Base-by-base conservation (phyloP, 768 basidiomycete genomes). In the Mycena capillaripes region DNA sequence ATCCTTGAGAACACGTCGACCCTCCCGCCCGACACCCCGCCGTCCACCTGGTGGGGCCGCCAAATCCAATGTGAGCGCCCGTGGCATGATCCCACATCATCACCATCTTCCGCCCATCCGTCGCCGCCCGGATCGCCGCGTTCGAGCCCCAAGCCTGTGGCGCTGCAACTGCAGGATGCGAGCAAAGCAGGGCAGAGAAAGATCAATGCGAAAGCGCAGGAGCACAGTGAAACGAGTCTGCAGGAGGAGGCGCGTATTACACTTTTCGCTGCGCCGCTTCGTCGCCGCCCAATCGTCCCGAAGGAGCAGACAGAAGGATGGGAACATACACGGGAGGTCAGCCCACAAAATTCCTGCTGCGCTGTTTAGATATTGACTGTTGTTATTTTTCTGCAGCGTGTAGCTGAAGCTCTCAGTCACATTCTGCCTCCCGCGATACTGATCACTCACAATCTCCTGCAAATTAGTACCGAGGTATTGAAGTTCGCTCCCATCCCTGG, bases 401-500 rank as follows among this genome's bases (percentile, higher is more conserved):
- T 85, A 21, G 66, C 77, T 12, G 73, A 76, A 36, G 79, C 76
- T 57, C 79, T 80, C 60, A 80, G 76, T 30, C 82, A 80, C 21
- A 65, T 84, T 6, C 74, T 84, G 2, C 81, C 81, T n/a, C 77
- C 80, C 12, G 74, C 82, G 10, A 78, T 77, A 0, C 79, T 84
- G 4, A 70, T 86, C 25, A 70, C 82, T 5, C 80, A 83, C 61
- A 86, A 86, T 40, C 78, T 79, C 0, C 79, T 88, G 25, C 69
- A 83, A 16, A 48, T 81, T 21, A 82, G 83, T 10, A 73, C 81
- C 16, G 81, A 85, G 23, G 48, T 84, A 27, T 72, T 89, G 53
- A 77, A 84, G n/a, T 84, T 87, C 38, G 85, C 83, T 1, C 91
- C 91, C 2, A 74, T 92, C 32, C 85, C 86, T 1, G 88, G 87